Base-by-base conservation (phyloP, 495 filamentous ascomycete genomes). In the Hypomontagnella monticulosa region DNA sequence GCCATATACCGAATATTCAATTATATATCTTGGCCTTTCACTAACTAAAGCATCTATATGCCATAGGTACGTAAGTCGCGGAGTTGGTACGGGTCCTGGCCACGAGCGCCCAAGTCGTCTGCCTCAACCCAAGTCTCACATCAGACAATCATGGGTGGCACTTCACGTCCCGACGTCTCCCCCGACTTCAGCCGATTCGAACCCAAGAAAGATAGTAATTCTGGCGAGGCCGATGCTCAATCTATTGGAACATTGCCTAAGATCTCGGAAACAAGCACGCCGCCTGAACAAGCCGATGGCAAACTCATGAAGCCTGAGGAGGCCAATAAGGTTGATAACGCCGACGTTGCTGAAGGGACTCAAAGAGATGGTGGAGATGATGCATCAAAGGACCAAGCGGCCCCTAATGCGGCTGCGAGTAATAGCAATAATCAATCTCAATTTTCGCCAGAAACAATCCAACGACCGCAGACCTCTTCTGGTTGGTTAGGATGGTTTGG, bases 51-150 rank as follows among this genome's bases (percentile, higher is more conserved):
- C 27, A 1, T 57, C 12, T 30, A 10, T 48, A 54, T 75, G 15
- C 75, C 59, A 6, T 69, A 82, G 79, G 67, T 78, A 46, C 83
- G 81, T 74, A 87, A 88, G 64, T 80, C 83, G 8, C 79, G 78
- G 33, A 84, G 84, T 47, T 93, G 85, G 86, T 86, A 86, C 50
- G 84, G 84, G 32, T 86, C 84, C n/a, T 87, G 88, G 88, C 86
- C 89, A 19, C 81, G 83, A 71, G 77, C 76, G 18, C 80, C 83
- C 36, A 93, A 93, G 74, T 88, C 90, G 20, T 80, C 83, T 36
- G 84, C 90, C 44, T 88, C 90, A 51, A 92, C 87, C 47, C 84
- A 91, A 76, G 84, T 92, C 73, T 90, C 88, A 56, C 88, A 87
- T 73, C 90, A 93, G 78, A 91, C 87, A 51, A 91, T 93, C 33